Base-by-base conservation (phyloP, 306 rosid species). In the Potentilla sterilis region DNA sequence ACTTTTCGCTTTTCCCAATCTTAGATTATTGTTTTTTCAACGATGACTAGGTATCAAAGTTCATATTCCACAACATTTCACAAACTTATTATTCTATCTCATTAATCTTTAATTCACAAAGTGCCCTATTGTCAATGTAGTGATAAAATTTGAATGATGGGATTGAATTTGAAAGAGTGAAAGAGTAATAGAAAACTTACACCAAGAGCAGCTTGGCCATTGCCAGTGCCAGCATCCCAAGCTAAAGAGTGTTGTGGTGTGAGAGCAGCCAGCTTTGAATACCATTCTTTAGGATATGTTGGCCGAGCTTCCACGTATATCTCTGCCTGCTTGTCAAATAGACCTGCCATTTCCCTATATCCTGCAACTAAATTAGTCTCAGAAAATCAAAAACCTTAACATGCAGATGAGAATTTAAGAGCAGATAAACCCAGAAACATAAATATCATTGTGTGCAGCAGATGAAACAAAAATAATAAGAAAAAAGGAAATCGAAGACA, bases 221-320 rank as follows among this genome's bases (percentile, higher is more conserved):
- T 84, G 73, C 83, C 85, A 21, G 85, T 81, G 70, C 85, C 85
- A 32, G 68, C 84, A 44, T 84, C 88, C 79, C 85, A 84, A 63
- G 88, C 88, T 32, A 84, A 57, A 15, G 63, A 37, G 69, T 70
- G 84, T 65, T 51, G 67, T 1, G 84, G 66, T 22, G 85, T 81
- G 78, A 84, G 87, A 67, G 79, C 70, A 13, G 83, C 88, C 19
- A 84, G 59, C 72, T 59, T 78, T 2, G 88, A 75, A 35, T 65
- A 81, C 88, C 85, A 81, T 38, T 75, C 81, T 16, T 49, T 69
- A 28, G 88, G 88, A 75, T 84, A 81, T 42, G 76, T 78, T 65
- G 88, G 88, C 78, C 87, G 69, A 14, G 52, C 82, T 18, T 47
- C 75, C 28, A 52, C 18, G 32, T 84, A 84, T 8, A 55, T 43